Conservation (phyloP, 345 rosid species). For the Heritiera fomes region DNA sequence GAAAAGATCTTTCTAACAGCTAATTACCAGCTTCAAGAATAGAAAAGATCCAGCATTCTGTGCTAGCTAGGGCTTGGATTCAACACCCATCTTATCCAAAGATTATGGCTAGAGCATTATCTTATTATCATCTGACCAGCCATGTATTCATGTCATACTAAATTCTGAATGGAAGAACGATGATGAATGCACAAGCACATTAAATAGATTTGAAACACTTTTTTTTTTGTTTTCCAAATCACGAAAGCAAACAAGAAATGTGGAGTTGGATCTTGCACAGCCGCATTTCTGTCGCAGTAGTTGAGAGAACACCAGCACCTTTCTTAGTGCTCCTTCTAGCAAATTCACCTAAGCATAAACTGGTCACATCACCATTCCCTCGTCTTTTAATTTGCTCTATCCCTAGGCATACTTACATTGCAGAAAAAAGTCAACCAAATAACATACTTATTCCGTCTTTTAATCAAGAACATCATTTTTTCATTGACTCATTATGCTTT, state of each 20-base stretch:
- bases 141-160: not conserved
- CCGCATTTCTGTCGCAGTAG: not conserved
- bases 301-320: not conserved
- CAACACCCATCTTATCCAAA: not conserved
- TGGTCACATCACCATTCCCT: not conserved
- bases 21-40: not conserved
- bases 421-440: too few species aligned
- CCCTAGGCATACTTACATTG: not conserved
- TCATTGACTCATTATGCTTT: not conserved
- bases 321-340: constrained; percentile 4
- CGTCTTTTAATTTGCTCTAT: not conserved
- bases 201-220: not conserved
- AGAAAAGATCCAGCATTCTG: not conserved
- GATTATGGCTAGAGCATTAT: not conserved
- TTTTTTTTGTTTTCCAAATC: not conserved
- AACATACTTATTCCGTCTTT: not conserved
- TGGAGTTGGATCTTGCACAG: not conserved
- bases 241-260: not conserved
- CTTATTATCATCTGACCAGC: not conserved
- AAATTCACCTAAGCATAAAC: not conserved
- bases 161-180: not conserved
- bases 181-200: not conserved
- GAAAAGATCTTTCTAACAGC: too few species aligned
- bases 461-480: not conserved
- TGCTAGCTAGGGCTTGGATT: not conserved